Percentiles rank a stretch among this genome's conserved stretches.
Conservation (phyloP, 2,329 filamentous ascomycete genomes). For the Didymella arachidicola region DNA sequence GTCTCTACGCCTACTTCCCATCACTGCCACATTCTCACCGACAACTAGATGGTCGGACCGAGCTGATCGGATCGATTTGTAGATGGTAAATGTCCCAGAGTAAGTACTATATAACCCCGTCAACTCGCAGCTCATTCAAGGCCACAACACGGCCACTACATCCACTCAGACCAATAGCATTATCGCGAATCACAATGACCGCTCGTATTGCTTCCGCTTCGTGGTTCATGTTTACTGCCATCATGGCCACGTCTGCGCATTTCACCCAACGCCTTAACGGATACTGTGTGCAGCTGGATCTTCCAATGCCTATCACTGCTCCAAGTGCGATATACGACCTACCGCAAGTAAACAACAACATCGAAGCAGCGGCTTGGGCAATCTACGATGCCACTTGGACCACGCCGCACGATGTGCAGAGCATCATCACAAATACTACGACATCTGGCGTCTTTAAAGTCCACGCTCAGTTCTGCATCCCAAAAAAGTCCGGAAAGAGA, state of each 20-base stretch:
- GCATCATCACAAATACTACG: not conserved
- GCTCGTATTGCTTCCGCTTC: not conserved
- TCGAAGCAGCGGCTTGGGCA: not conserved
- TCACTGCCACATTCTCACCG: not conserved
- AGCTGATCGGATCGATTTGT: not conserved
- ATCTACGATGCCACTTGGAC: not conserved
- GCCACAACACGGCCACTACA: not conserved
- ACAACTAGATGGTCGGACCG: not conserved
- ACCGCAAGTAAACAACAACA: not conserved
- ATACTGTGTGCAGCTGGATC: not conserved
- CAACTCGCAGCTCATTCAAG: not conserved
- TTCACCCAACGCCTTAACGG: not conserved
- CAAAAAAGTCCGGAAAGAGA: not conserved
- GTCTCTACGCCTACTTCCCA: not conserved
- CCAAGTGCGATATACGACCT: not conserved
- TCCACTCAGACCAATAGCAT: not conserved
- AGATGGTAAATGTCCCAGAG: not conserved
- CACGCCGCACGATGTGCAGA: not conserved
- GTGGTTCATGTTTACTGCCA: not conserved
- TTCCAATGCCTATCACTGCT: not conserved
- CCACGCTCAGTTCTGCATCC: not conserved
- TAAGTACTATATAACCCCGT: not conserved
- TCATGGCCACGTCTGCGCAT: not conserved
- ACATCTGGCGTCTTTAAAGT: not conserved
- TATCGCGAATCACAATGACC: not conserved